A percentile compares a stretch with the other conserved stretches of the same genome.
Conservation (phyloP, 176 grass and related monocot species). For the Phoenix dactylifera region DNA sequence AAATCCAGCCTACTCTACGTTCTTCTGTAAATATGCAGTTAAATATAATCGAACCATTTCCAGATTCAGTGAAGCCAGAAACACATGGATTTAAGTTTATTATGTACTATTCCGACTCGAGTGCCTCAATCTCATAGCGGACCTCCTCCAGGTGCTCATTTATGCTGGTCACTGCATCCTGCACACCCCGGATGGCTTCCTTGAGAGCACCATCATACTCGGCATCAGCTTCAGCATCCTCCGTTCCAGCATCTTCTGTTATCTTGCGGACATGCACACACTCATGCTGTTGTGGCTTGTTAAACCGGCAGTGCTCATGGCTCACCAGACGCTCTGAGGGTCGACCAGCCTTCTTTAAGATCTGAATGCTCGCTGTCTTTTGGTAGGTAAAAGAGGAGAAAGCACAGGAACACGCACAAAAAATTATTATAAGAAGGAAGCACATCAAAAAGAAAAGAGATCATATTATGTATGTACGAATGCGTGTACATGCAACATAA, state of each 20-base stretch:
- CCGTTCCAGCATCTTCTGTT: conserved; percentile 56
- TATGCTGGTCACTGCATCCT: conserved; percentile 63
- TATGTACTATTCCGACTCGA: conserved; percentile 16
- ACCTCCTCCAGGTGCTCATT: conserved; percentile 82
- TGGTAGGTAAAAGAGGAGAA: not conserved
- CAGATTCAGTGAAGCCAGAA: too few relatives aligned
- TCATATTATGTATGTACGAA: not conserved
- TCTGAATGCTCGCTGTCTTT: conserved; percentile 75
- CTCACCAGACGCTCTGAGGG: conserved; percentile 63
- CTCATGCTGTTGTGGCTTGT: conserved; percentile 36
- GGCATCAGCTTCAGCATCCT: conserved; percentile 70
- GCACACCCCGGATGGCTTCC: conserved; percentile 73
- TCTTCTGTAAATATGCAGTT: too few relatives aligned
- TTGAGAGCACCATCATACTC: conserved; percentile 61
- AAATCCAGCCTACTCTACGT: too few relatives aligned
- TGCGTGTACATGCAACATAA: not conserved
- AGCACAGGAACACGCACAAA: not conserved
- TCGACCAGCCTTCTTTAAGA: conserved; percentile 71
- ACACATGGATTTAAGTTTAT: too few relatives aligned
- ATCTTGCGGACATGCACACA: conserved; percentile 71
- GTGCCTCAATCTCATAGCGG: conserved; percentile 68
- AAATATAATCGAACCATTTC: too few relatives aligned
- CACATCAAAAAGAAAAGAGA: not conserved
- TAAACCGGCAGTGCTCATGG: conserved; percentile 51
- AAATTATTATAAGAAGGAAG: not conserved